These are phyloP conservation scores for Marsdenia floribunda DNA, from an alignment of 257 asterid species.

Conservation along the genomic window DNA sequence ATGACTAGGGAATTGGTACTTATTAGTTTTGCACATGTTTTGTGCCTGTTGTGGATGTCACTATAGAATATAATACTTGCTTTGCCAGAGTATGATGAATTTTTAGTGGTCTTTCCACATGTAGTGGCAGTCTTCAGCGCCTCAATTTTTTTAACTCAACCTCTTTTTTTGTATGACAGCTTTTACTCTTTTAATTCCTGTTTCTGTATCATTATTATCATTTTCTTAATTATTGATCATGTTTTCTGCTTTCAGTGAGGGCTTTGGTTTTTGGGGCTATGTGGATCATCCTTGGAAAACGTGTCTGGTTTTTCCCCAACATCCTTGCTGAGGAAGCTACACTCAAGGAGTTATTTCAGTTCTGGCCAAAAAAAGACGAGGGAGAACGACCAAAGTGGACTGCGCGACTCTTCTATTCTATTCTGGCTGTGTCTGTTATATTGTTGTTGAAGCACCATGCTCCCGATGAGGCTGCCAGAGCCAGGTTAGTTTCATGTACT, in stretches of 20 bases:
- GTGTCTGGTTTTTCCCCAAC: slow-evolving; percentile 97
- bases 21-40: background rate
- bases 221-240: background rate
- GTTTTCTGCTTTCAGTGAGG: slow-evolving; percentile 52
- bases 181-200: background rate
- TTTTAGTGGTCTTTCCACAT: background rate
- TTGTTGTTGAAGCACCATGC: slow-evolving; percentile 92
- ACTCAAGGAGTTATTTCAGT: slow-evolving; percentile 88
- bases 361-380: slow-evolving; percentile 97
- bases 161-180: background rate
- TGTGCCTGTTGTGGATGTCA: background rate
- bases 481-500: slow-evolving; percentile 52
- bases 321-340: slow-evolving; percentile 99
- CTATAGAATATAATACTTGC: background rate
- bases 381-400: slow-evolving; percentile 93
- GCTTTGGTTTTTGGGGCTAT: slow-evolving; percentile 71
- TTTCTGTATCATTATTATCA: background rate
- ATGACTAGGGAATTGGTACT: background rate
- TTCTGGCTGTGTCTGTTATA: slow-evolving; percentile 57
- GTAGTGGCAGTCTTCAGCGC: background rate
- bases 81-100: background rate
- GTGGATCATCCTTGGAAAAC: slow-evolving; percentile 80
- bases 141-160: background rate
- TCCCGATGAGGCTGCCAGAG: slow-evolving; percentile 99
- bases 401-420: slow-evolving; percentile 75